phyloP scores from a whole-genome alignment of 1,284 basidiomycete genomes.

The Crepidotus sp. region DNA sequence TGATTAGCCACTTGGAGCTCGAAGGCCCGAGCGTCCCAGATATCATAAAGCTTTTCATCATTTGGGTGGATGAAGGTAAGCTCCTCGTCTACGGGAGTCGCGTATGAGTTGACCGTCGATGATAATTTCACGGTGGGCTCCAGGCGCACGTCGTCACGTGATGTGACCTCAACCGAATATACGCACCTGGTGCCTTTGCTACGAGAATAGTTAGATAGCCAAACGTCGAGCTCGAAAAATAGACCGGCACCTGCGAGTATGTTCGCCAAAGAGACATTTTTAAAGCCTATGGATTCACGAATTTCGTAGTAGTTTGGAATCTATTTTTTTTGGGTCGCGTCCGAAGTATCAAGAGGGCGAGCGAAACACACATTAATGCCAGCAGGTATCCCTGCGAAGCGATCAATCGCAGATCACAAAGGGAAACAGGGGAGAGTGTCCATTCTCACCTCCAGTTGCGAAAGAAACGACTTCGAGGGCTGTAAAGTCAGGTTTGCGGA shows the following conservation, averaged over 20 bases:
- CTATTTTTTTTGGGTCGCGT: too few species aligned
- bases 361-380: constrained; percentile 61
- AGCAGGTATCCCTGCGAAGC: constrained; percentile 57
- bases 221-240: too few species aligned
- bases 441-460: constrained; percentile 65
- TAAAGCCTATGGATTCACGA: constrained; percentile 72
- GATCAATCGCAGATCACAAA: not conserved
- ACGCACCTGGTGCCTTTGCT: constrained; percentile 72
- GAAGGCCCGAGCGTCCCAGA: constrained; percentile 69
- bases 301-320: constrained; percentile 76
- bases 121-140: too few species aligned
- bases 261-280: constrained; percentile 77
- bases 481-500: constrained; percentile 82
- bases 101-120: too few species aligned
- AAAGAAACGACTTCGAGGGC: constrained; percentile 71
- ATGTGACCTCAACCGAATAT: too few species aligned
- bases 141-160: too few species aligned
- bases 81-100: constrained; percentile 47
- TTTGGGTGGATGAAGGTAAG: constrained; percentile 74
- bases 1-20: constrained; percentile 84
- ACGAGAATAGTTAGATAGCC: too few species aligned
- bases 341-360: not conserved
- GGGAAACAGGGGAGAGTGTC: not conserved
- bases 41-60: constrained; percentile 60
- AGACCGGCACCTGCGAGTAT: too few species aligned